Evolutionary conservation across 2,329 filamentous ascomycete species (phyloP).

Genomic region (Capronia americana): DNA sequence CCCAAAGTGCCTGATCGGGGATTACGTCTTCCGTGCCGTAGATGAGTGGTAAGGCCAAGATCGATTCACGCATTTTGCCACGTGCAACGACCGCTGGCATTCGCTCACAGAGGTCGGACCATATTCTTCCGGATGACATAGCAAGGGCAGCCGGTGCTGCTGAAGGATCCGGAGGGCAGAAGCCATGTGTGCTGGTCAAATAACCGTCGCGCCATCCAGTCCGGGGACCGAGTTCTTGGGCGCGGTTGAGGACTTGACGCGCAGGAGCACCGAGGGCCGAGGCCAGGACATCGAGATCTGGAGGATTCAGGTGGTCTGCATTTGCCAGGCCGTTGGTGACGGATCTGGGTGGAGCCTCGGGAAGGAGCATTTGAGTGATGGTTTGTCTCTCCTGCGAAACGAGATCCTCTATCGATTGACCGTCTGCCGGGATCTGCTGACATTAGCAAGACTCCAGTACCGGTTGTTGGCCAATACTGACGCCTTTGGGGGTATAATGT

Average conservation of each 20-base stretch:
- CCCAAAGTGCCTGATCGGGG: conserved; percentile 30
- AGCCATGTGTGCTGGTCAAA: conserved; percentile 28
- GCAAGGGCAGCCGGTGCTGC: conserved; percentile 22
- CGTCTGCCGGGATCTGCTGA: conserved; percentile 16
- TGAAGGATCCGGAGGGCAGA: conserved; percentile 31
- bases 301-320: conserved; percentile 30
- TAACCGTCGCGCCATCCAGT: conserved; percentile 33
- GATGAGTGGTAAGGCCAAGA: conserved; percentile 25
- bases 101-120: conserved; percentile 29
- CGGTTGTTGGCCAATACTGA: conserved; percentile 4
- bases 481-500: conserved; percentile 26
- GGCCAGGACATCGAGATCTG: conserved; percentile 27
- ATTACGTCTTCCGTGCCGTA: conserved; percentile 28
- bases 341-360: conserved; percentile 21
- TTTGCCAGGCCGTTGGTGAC: conserved; percentile 26
- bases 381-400: conserved; percentile 26
- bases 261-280: conserved; percentile 30
- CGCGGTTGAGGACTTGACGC: conserved; percentile 28
- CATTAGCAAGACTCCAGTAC: neutral
- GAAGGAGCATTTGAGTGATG: conserved; percentile 27
- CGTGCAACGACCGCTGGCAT: conserved; percentile 29
- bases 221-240: conserved; percentile 23
- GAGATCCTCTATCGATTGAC: conserved; percentile 24
- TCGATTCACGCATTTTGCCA: conserved; percentile 29
- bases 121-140: conserved; percentile 30